A percentile compares a stretch with the other conserved stretches of the same genome.
Evolutionary conservation across 495 filamentous ascomycete species (phyloP).

Genomic region (Xylaria nigripes): DNA sequence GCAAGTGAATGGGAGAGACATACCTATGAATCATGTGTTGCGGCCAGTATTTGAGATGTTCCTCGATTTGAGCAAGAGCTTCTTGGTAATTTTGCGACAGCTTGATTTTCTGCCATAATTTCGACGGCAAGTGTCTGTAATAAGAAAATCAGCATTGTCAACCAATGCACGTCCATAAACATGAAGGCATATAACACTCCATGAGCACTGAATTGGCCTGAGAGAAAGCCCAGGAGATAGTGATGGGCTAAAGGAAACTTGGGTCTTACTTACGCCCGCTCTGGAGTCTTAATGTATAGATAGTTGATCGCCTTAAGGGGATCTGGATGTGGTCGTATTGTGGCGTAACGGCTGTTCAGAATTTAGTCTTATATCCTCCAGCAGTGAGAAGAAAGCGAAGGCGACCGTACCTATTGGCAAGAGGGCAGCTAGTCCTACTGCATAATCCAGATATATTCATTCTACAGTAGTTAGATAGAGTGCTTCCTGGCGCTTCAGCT

Average conservation of each 20-base stretch:
- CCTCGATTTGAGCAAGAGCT: constrained; percentile 81
- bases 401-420: constrained; percentile 57
- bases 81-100: constrained; percentile 83
- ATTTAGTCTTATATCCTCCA: neutral
- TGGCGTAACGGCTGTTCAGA: constrained; percentile 72
- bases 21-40: constrained; percentile 90
- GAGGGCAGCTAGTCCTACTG: constrained; percentile 88
- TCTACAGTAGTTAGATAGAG: neutral
- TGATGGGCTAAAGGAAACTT: neutral
- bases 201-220: neutral
- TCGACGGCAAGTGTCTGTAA: constrained; percentile 75
- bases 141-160: neutral
- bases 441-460: constrained; percentile 77
- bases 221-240: neutral
- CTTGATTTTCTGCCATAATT: constrained; percentile 91
- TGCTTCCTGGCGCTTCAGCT: constrained; percentile 15
- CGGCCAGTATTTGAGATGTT: constrained; percentile 87
- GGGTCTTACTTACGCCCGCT: constrained; percentile 3
- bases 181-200: neutral
- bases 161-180: neutral
- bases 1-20: neutral
- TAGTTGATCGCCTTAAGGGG: constrained; percentile 71
- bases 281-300: constrained; percentile 92
- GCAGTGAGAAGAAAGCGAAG: neutral
- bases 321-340: constrained; percentile 67